Base-by-base conservation (phyloP, 2,329 filamentous ascomycete genomes). In the Pyrenochaeta sp. region DNA sequence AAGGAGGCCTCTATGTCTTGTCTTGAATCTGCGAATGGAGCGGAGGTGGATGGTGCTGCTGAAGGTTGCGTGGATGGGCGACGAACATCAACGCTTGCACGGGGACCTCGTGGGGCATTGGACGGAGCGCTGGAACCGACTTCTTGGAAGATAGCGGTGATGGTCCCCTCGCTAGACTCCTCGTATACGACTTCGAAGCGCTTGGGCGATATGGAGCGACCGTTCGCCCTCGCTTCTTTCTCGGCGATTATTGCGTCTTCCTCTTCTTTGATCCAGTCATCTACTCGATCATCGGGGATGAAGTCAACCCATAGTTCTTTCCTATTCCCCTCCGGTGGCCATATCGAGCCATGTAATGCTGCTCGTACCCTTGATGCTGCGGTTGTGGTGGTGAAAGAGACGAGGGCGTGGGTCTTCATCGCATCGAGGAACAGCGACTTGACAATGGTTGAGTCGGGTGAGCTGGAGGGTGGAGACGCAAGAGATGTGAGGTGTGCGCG, bases 291-390 rank as follows among this genome's bases (percentile, higher is more conserved):
- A 19, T 90, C 85, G 0, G 94, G 94, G 22, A 98, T 84, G 74
- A 95, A 98, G 75, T 99, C 95, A 3, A 92, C 91, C 86, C 90
- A 96, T 0, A 98, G 83, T 0, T 88, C 84, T 75, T 95, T 96
- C 32, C 95, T 86, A 65, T 90, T 91, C 57, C 89, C 88, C 78
- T 98, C 94, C 57, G 93, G 87, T 0, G 94, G 94, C 92, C 93
- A 98, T 36, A 93, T 85, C 24, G 85, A 85, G 56, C 88, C 86
- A 77, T 99, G 94, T 2, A 98, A 82, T 2, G 86, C 85, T 9
- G 87, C 85, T 48, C 94, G 90, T 8, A 91, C 93, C 24, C 92
- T 86, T 0, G 89, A 88, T 3, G 95, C 95, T 3, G 90, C 89
- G 2, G 88, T 82, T 9, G 88, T 81, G 45, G 83, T 89, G 44